Conservation (phyloP, 225 moss, liverwort and hornwort species). For the Polytrichum commune region DNA sequence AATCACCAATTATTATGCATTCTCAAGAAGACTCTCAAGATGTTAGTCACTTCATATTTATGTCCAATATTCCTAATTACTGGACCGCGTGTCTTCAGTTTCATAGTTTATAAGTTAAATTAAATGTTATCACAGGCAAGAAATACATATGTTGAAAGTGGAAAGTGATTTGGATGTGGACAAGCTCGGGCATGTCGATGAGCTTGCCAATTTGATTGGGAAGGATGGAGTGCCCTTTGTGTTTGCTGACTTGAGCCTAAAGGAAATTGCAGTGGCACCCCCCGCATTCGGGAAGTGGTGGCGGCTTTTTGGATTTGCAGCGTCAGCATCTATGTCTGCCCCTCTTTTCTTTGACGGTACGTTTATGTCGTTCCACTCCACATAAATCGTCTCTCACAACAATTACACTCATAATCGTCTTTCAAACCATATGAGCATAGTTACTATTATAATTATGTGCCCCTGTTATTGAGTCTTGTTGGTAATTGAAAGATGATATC, state of each 20-base stretch:
- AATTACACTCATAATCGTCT: too few species aligned
- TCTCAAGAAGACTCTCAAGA: neutral
- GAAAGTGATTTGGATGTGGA: conserved; percentile 78
- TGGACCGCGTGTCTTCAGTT: neutral
- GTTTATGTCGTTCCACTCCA: too few species aligned
- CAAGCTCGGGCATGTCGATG: conserved; percentile 81
- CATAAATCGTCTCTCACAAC: too few species aligned
- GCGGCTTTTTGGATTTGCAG: conserved; percentile 61
- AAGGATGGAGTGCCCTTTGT: conserved; percentile 55
- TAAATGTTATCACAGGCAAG: conserved; percentile 31
- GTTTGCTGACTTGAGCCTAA: conserved; percentile 78
- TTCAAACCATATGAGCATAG: too few species aligned
- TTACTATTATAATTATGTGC: too few species aligned
- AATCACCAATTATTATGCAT: neutral
- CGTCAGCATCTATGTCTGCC: conserved; percentile 64
- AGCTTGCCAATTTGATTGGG: conserved; percentile 75
- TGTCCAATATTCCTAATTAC: neutral
- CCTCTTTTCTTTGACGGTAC: conserved; percentile 77
- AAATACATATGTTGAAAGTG: conserved; percentile 71
- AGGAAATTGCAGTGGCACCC: conserved; percentile 64
- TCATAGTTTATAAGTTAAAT: neutral
- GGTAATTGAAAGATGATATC: too few species aligned
- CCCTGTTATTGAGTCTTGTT: too few species aligned
- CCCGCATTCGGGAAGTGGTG: conserved; percentile 65
- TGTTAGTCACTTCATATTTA: neutral